Conservation (phyloP, 2,329 filamentous ascomycete species). For the Fusarium begoniae region DNA sequence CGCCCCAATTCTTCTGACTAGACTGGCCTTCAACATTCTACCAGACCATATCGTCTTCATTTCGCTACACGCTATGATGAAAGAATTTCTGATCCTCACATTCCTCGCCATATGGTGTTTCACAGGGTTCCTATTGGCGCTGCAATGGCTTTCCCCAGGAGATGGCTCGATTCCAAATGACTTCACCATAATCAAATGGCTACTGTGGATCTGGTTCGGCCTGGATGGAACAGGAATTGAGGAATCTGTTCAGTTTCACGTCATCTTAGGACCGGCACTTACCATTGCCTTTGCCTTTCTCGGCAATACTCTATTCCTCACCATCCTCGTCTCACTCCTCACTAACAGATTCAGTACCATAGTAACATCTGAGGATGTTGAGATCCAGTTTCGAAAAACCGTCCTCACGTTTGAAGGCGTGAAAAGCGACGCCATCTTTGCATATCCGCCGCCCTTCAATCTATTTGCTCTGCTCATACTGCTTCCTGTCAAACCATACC, state of each 20-base stretch:
- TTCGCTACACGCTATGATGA: constrained; percentile 76
- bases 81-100: constrained; percentile 72
- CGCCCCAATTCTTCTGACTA: constrained; percentile 72
- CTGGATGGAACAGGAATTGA: constrained; percentile 68
- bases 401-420: constrained; percentile 77
- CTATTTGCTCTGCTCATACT: constrained; percentile 69
- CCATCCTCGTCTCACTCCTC: constrained; percentile 75
- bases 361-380: constrained; percentile 70
- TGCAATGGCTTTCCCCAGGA: constrained; percentile 66
- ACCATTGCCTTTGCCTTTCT: constrained; percentile 78
- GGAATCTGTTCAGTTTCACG: constrained; percentile 65
- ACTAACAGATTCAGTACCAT: constrained; percentile 76
- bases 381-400: constrained; percentile 74
- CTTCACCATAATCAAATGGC: constrained; percentile 74
- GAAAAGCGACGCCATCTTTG: constrained; percentile 74
- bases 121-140: constrained; percentile 72
- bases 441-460: constrained; percentile 75
- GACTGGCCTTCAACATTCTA: constrained; percentile 76
- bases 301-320: constrained; percentile 72
- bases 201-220: constrained; percentile 81
- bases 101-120: constrained; percentile 73
- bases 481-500: constrained; percentile 69
- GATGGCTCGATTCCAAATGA: constrained; percentile 41
- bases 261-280: constrained; percentile 71
- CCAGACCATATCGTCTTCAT: constrained; percentile 79